Evolutionary conservation across 2,329 filamentous ascomycete genomes (phyloP), one percentile per base, ranked within the genome.

Genomic region (Byssochlamys sp.): DNA sequence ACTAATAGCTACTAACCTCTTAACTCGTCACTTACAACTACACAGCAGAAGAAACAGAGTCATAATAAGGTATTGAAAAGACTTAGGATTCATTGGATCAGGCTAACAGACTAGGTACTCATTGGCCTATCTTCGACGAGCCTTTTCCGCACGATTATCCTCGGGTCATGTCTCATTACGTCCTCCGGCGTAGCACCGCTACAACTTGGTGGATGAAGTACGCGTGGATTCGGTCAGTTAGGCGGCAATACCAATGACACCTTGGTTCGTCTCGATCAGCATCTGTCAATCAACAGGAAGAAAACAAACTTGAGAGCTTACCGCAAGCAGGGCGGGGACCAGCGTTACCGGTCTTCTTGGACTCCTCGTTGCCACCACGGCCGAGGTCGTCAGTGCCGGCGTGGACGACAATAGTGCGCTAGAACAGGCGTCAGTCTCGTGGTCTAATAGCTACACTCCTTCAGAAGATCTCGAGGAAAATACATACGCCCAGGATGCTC

Each of bases 311-410:
- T 52, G 33, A 14, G 54, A 57, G 77, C 84, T 73, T 83, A 89
- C 94, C 94, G 80, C 94, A 99, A 74, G 94, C 94, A 73, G 94
- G 94, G 73, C 94, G 90, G 68, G 80, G 76, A 70, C 94, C 94
- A 73, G 94, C 94, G 76, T 97, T 99, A 67, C 94, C 94, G 65
- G 94, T 99, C 87, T 95, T 96, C 82, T 95, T 90, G 71, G 90
- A 96, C 82, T 97, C 91, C 79, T 92, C 90, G 80, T 89, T 86
- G 67, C 80, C 89, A 71, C 91, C 91, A 83, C 89, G 89, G 77
- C 94, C 94, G 64, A 99, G 90, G 73, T 99, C 94, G 74, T 99
- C 94, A 66, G 92, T 97, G 75, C 94, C 94, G 67, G 81, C 86
- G 81, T 99, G 94, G 71, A 95, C 85, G 70, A 99, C 94, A 62